Percentiles rank a stretch among this genome's conserved stretches.
Evolutionary conservation across 768 basidiomycete species (phyloP).

Genomic region (Boletus reticuloceps): DNA sequence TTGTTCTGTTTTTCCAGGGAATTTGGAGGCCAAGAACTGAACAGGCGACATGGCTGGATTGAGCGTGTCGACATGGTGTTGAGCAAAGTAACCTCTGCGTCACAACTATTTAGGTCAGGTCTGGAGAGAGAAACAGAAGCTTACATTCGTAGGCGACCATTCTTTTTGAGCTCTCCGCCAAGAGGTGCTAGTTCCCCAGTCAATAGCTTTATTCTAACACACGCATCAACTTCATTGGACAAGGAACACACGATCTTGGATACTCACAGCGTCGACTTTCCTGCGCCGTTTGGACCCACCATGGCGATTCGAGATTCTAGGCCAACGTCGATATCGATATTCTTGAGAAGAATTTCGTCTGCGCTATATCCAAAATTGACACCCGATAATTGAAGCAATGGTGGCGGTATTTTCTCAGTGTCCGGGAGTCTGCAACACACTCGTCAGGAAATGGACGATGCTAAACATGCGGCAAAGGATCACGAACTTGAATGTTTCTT

Average conservation of each 20-base stretch:
- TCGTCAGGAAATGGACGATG: background rate
- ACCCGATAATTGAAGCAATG: constrained; percentile 87
- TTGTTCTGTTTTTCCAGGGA: constrained; percentile 93
- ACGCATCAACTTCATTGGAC: constrained; percentile 2
- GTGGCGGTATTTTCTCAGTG: constrained; percentile 96
- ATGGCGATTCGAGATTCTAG: constrained; percentile 95
- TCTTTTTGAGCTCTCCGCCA: constrained; percentile 80
- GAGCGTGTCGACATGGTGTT: constrained; percentile 93
- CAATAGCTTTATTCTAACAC: constrained; percentile 75
- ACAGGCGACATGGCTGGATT: constrained; percentile 86
- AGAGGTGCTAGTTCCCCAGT: constrained; percentile 20
- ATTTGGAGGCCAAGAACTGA: constrained; percentile 86
- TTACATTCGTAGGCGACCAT: constrained; percentile 88
- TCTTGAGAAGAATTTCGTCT: constrained; percentile 73
- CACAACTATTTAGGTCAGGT: background rate
- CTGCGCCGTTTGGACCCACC: constrained; percentile 93
- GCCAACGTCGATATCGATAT: constrained; percentile 86
- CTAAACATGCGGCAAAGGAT: background rate
- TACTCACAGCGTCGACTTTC: constrained; percentile 89
- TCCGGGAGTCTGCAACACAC: constrained; percentile 72
- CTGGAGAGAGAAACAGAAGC: constrained; percentile 24
- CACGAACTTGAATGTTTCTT: constrained; percentile 82
- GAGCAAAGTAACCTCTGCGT: constrained; percentile 84
- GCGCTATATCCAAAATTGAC: constrained; percentile 85
- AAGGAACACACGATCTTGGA: background rate